A percentile compares a stretch with the other conserved stretches of the same genome.
These are phyloP conservation scores for Mycena alexandri DNA, from an alignment of 768 basidiomycete species.

Conservation along the genomic window DNA sequence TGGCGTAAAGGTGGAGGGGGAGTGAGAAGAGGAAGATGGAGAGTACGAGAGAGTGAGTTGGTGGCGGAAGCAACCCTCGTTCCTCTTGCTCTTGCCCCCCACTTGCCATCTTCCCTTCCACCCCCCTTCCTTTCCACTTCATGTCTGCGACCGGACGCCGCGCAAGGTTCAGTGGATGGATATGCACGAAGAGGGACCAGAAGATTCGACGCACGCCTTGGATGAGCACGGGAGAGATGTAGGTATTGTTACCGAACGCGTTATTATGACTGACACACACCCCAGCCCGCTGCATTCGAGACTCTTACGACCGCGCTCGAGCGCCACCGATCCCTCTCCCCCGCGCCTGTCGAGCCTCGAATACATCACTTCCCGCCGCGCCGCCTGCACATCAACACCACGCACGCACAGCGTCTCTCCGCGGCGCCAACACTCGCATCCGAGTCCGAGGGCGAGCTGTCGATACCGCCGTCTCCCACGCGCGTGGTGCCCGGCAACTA, in stretches of 20 bases:
- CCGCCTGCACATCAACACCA: slow-evolving; percentile 14
- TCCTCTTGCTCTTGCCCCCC: too few relatives aligned
- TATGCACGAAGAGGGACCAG: slow-evolving; percentile 34
- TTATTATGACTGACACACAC: not conserved
- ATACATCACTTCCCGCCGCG: slow-evolving; percentile 48
- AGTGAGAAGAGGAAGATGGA: too few relatives aligned
- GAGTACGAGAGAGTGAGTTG: too few relatives aligned
- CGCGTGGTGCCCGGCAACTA: slow-evolving; percentile 63
- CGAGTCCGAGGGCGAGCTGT: slow-evolving; percentile 31
- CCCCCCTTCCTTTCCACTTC: too few relatives aligned
- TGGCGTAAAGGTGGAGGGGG: too few relatives aligned
- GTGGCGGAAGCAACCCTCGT: too few relatives aligned
- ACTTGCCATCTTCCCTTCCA: too few relatives aligned
- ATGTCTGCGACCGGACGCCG: slow-evolving; percentile 55
- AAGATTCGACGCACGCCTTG: slow-evolving; percentile 52
- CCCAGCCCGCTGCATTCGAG: slow-evolving; percentile 63
- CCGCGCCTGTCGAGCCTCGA: slow-evolving; percentile 34
- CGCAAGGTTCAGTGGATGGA: slow-evolving; percentile 68
- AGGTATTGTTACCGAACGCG: slow-evolving; percentile 35
- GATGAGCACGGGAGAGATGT: slow-evolving; percentile 71
- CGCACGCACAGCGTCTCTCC: slow-evolving; percentile 13
- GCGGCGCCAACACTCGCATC: slow-evolving; percentile 33
- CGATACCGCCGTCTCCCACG: slow-evolving; percentile 42
- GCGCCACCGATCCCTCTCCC: slow-evolving; percentile 53
- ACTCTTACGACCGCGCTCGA: slow-evolving; percentile 65